A percentile compares a stretch with the other conserved stretches of the same genome.
Conservation (phyloP, 2,329 filamentous ascomycete species). For the Aspergillus hortae region DNA sequence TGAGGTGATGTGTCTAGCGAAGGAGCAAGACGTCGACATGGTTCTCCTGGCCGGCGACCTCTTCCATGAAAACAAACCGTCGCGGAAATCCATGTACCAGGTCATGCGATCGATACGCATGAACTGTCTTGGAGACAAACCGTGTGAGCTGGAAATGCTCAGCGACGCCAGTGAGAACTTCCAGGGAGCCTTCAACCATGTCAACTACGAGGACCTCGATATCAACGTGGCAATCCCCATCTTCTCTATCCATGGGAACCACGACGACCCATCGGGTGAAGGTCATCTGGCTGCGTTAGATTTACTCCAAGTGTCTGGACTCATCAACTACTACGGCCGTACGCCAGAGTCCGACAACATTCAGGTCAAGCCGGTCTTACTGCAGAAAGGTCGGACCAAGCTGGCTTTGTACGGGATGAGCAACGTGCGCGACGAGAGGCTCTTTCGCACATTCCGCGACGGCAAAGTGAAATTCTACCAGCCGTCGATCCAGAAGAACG, state of each 20-base stretch:
- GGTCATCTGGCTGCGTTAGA: constrained; percentile 89
- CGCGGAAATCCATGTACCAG: constrained; percentile 91
- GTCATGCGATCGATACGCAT: constrained; percentile 92
- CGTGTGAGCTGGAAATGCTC: constrained; percentile 90
- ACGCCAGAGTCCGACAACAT: constrained; percentile 93
- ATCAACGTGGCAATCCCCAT: constrained; percentile 97
- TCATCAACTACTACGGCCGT: constrained; percentile 94
- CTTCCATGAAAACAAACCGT: constrained; percentile 98
- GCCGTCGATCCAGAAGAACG: constrained; percentile 71
- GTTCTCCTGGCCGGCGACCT: constrained; percentile 90
- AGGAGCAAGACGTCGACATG: constrained; percentile 92
- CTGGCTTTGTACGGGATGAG: constrained; percentile 90
- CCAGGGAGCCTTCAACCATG: constrained; percentile 82
- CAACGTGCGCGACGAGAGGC: constrained; percentile 90
- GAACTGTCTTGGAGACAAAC: constrained; percentile 93
- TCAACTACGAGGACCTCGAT: constrained; percentile 96
- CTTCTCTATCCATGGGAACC: constrained; percentile 97
- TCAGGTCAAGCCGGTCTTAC: constrained; percentile 79
- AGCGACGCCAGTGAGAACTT: constrained; percentile 92
- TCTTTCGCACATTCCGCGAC: constrained; percentile 91
- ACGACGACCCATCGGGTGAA: constrained; percentile 96
- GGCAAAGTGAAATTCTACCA: constrained; percentile 91
- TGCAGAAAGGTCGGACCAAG: constrained; percentile 92
- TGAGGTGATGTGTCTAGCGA: constrained; percentile 87
- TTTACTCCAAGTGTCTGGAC: constrained; percentile 80